Percentiles rank a stretch among this genome's conserved stretches.
phyloP scores from a whole-genome alignment of 2,329 filamentous ascomycete species.

The Diaporthe sp. region DNA sequence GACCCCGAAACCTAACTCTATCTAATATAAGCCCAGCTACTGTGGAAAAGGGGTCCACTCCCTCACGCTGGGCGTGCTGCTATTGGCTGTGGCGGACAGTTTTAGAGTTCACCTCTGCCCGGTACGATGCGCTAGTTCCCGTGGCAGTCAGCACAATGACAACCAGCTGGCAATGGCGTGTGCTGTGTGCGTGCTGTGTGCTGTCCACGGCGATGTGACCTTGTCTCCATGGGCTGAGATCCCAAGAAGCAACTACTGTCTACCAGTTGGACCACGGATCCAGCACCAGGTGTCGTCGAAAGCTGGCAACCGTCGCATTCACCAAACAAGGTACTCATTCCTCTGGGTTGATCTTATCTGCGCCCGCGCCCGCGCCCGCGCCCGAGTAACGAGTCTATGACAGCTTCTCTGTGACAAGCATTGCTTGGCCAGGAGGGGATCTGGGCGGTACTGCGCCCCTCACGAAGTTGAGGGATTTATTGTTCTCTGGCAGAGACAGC shows the following conservation, averaged over 20 bases:
- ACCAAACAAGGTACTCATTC: background rate
- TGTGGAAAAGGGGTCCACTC: background rate
- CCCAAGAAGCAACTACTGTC: background rate
- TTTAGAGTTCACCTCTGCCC: slow-evolving; percentile 7
- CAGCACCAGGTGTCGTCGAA: background rate
- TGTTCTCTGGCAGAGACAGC: background rate
- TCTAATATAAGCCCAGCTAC: slow-evolving; percentile 22
- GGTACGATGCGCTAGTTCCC: slow-evolving; percentile 23
- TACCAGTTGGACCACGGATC: background rate
- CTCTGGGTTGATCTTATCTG: background rate
- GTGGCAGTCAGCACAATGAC: slow-evolving; percentile 20
- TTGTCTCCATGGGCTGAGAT: background rate
- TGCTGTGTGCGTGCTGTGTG: background rate
- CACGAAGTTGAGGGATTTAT: slow-evolving; percentile 5
- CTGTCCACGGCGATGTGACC: slow-evolving; percentile 17
- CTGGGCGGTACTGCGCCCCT: background rate
- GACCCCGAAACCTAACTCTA: slow-evolving; percentile 20
- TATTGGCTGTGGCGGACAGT: slow-evolving; percentile 19
- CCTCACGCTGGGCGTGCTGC: background rate
- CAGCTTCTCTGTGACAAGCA: slow-evolving; percentile 6
- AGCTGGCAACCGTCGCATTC: background rate
- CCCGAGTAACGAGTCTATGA: background rate
- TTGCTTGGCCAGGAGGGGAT: background rate
- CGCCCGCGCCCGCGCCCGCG: background rate
- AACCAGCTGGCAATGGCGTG: slow-evolving; percentile 11